Evolutionary conservation across 2,329 filamentous ascomycete genomes (phyloP).

Genomic region (Paracamarosporium sp.): DNA sequence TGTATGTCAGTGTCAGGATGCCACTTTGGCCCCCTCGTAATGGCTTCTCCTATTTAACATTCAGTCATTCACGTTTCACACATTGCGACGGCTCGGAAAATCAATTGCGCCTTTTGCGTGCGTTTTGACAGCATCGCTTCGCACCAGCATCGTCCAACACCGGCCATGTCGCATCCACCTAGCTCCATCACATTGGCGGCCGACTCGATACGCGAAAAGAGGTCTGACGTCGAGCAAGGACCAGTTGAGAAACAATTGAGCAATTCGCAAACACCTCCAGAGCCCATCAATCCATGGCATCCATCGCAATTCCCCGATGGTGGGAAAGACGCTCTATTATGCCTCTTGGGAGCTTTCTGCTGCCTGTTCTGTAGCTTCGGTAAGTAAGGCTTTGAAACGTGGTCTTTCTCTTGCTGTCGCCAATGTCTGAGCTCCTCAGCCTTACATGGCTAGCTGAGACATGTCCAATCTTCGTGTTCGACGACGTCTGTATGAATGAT

Average conservation of each 20-base stretch:
- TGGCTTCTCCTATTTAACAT: not conserved
- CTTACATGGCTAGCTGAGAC: too few species aligned
- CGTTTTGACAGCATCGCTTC: not conserved
- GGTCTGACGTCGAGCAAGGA: not conserved
- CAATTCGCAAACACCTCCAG: slow-evolving; percentile 8
- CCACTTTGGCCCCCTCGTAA: too few species aligned
- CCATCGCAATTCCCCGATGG: slow-evolving; percentile 47
- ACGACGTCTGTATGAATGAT: too few species aligned
- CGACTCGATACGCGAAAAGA: not conserved
- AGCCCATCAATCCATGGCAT: slow-evolving; percentile 30
- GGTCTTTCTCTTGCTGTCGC: too few species aligned
- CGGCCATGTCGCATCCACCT: not conserved
- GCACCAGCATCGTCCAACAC: not conserved
- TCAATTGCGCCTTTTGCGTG: not conserved
- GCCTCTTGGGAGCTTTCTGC: slow-evolving; percentile 33
- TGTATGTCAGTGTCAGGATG: too few species aligned
- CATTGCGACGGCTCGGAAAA: too few species aligned
- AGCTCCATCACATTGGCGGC: not conserved
- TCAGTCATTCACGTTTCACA: not conserved
- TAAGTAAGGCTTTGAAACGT: slow-evolving; percentile 47
- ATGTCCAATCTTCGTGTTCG: too few species aligned
- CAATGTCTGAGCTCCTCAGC: too few species aligned
- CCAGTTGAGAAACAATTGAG: not conserved
- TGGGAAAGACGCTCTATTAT: slow-evolving; percentile 43
- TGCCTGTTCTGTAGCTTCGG: slow-evolving; percentile 45